These are phyloP conservation scores for Candida suzukii DNA, from an alignment of 805 yeast genomes.

Conservation along the genomic window DNA sequence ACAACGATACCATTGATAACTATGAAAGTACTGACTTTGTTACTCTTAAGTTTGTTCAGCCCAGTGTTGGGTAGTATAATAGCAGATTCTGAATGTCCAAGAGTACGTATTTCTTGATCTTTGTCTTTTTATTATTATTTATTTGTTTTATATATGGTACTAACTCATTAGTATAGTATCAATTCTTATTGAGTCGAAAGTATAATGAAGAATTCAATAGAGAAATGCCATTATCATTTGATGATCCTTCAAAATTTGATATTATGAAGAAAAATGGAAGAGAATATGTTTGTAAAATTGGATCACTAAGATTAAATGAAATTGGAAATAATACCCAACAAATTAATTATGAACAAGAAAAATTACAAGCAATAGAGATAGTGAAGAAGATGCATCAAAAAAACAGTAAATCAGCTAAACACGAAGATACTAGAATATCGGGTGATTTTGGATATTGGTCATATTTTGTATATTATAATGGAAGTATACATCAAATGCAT, in stretches of 20 bases:
- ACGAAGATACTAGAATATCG: neutral
- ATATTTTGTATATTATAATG: conserved; percentile 5
- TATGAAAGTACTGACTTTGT: neutral
- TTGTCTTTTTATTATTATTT: too few species aligned
- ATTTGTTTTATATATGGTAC: too few species aligned
- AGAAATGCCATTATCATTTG: neutral
- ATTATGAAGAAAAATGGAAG: neutral
- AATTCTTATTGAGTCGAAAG: neutral
- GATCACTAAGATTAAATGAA: neutral
- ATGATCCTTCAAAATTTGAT: neutral
- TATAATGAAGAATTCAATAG: neutral
- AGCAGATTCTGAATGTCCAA: neutral
- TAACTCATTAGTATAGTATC: neutral
- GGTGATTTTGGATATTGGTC: conserved; percentile 8
- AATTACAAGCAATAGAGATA: conserved; percentile 1
- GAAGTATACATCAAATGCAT: conserved; percentile 5
- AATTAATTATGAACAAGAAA: neutral
- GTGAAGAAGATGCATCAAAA: neutral
- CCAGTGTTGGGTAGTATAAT: neutral
- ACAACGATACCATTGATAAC: too few species aligned
- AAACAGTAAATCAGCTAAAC: neutral
- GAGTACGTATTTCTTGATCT: neutral
- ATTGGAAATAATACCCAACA: neutral
- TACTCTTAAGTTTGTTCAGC: neutral
- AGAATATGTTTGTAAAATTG: neutral